These are phyloP conservation scores for Sphagnum magellanicum DNA, from an alignment of 228 moss, liverwort and hornwort species.

Conservation along the genomic window DNA sequence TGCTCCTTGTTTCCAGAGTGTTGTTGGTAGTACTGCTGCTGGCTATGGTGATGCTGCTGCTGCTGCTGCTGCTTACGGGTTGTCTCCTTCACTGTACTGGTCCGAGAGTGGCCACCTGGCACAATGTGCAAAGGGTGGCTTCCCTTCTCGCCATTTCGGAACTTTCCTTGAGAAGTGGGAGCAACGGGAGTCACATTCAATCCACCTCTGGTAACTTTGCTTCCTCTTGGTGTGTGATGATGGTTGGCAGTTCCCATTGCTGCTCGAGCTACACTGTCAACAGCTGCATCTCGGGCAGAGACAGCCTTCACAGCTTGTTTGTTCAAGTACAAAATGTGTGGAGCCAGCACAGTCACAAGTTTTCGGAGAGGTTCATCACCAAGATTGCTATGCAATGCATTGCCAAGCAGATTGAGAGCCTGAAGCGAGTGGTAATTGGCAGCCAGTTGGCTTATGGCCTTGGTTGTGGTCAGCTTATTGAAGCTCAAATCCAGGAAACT, in stretches of 20 bases:
- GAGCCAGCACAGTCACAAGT: constrained; percentile 23
- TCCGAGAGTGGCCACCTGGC: too few relatives aligned
- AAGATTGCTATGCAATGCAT: constrained; percentile 28
- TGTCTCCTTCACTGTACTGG: too few relatives aligned
- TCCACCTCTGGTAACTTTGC: constrained; percentile 12
- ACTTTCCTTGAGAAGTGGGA: constrained; percentile 4
- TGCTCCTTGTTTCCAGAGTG: too few relatives aligned
- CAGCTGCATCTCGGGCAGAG: constrained; percentile 16
- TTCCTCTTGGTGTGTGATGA: neutral
- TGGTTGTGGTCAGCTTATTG: constrained; percentile 30
- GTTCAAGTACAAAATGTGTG: constrained; percentile 30
- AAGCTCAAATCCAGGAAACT: constrained; percentile 37
- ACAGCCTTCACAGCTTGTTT: constrained; percentile 35
- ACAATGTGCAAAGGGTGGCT: neutral
- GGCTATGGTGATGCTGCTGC: too few relatives aligned
- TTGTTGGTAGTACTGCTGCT: too few relatives aligned
- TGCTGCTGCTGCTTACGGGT: too few relatives aligned
- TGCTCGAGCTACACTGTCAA: constrained; percentile 18
- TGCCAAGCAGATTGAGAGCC: constrained; percentile 34
- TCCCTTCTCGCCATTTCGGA: constrained; percentile 9
- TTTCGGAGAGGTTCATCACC: constrained; percentile 38
- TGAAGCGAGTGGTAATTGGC: constrained; percentile 38
- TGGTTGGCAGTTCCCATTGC: constrained; percentile 16
- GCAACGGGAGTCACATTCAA: neutral
- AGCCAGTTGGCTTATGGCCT: constrained; percentile 30